Conservation (phyloP, 768 basidiomycete species). For the Infundibulicybe gibba region DNA sequence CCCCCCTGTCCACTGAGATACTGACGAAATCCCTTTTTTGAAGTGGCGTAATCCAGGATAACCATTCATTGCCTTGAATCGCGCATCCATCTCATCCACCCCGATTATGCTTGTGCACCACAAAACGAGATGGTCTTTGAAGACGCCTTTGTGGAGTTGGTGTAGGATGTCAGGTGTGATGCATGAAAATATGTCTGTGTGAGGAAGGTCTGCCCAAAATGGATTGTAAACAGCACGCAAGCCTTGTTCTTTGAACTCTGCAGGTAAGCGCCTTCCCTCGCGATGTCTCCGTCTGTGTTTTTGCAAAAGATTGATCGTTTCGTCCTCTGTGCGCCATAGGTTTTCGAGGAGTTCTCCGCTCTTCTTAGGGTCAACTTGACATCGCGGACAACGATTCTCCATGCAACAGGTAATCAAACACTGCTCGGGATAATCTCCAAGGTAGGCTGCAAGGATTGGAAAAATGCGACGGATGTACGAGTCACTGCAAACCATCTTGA, state of each 20-base stretch:
- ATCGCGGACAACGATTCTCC: conserved; percentile 21
- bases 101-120: conserved; percentile 24
- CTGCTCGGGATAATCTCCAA: conserved; percentile 33
- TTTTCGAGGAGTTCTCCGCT: conserved; percentile 8
- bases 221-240: conserved; percentile 17
- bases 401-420: conserved; percentile 23
- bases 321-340: neutral
- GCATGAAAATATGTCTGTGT: conserved; percentile 29
- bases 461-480: conserved; percentile 15
- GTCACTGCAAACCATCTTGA: conserved; percentile 29
- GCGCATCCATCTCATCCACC: conserved; percentile 25
- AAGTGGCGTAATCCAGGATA: conserved; percentile 30
- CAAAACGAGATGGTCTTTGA: conserved; percentile 37
- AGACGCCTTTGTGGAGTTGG: conserved; percentile 43
- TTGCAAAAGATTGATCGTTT: neutral
- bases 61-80: conserved; percentile 26
- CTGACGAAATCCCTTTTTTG: conserved; percentile 33
- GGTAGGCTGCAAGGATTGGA: conserved; percentile 29
- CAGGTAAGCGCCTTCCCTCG: neutral
- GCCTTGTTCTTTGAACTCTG: conserved; percentile 9
- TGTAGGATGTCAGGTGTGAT: conserved; percentile 40
- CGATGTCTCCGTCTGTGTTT: neutral
- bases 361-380: conserved; percentile 12
- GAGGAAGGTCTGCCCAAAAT: conserved; percentile 38
- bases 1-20: conserved; percentile 39